Percentiles rank a stretch among this genome's conserved stretches.
Conservation (phyloP, 345 rosid genomes). For the Gossypioides kirkii region DNA sequence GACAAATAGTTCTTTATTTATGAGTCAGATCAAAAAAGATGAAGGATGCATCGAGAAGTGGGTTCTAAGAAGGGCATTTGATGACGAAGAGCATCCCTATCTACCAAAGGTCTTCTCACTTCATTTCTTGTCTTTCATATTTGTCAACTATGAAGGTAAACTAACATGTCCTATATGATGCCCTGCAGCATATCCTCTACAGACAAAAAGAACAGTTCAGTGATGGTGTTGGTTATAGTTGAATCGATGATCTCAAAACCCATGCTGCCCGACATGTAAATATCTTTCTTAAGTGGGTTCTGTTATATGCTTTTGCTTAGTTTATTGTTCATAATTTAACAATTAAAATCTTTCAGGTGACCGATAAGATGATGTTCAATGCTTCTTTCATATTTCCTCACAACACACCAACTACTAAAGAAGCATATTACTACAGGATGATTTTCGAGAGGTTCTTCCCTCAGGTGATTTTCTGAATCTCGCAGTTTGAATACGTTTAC, state of each 20-base stretch:
- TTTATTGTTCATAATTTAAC: neutral
- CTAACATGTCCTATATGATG: constrained; percentile 20
- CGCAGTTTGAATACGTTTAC: neutral
- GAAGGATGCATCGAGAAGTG: constrained; percentile 80
- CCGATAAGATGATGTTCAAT: constrained; percentile 73
- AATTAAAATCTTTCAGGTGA: constrained; percentile 43
- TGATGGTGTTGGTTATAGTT: constrained; percentile 94
- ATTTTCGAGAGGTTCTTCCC: constrained; percentile 91
- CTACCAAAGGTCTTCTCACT: constrained; percentile 56
- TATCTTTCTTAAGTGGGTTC: neutral
- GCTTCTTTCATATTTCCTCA: constrained; percentile 69
- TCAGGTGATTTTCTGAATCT: constrained; percentile 42
- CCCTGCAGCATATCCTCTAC: constrained; percentile 71
- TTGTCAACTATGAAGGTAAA: neutral
- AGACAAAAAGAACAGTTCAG: constrained; percentile 98
- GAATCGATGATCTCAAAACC: constrained; percentile 93
- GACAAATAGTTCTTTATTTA: neutral
- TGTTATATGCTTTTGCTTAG: neutral
- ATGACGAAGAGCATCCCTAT: constrained; percentile 77
- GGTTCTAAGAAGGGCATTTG: constrained; percentile 82
- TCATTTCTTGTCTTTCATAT: neutral
- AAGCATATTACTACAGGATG: constrained; percentile 84
- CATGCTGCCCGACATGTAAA: constrained; percentile 67
- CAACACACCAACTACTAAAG: constrained; percentile 79
- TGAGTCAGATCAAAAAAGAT: constrained; percentile 52